phyloP scores from a whole-genome alignment of 2,329 filamentous ascomycete species.

The Sporothrix luriei region DNA sequence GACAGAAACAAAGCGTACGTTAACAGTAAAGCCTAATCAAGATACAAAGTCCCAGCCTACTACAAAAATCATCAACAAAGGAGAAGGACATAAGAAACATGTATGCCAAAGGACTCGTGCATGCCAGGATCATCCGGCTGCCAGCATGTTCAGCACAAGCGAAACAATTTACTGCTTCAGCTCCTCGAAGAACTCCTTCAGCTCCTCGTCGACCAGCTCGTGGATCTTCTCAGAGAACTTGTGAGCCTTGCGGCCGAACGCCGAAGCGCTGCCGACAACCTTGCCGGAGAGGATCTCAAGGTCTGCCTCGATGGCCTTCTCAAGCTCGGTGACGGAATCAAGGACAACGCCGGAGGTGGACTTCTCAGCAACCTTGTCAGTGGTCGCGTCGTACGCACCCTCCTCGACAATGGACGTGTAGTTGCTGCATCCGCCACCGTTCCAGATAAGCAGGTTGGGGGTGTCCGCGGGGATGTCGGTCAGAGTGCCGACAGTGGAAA shows the following conservation, averaged over 20 bases:
- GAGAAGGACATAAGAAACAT: constrained; percentile 30
- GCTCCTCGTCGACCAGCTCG: constrained; percentile 62
- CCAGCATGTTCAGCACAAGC: neutral
- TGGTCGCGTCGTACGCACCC: constrained; percentile 64
- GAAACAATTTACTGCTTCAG: constrained; percentile 44
- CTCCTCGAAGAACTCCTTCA: constrained; percentile 62
- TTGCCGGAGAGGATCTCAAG: constrained; percentile 63
- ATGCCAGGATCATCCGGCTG: neutral
- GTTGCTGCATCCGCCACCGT: constrained; percentile 93
- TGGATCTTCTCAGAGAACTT: constrained; percentile 66
- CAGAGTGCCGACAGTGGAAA: constrained; percentile 78
- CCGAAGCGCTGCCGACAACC: constrained; percentile 57
- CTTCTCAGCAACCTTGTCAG: constrained; percentile 42
- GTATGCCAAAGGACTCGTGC: constrained; percentile 9
- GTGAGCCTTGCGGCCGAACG: constrained; percentile 59
- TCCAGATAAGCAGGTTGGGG: constrained; percentile 96
- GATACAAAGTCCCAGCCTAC: constrained; percentile 24
- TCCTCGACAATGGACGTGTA: constrained; percentile 78
- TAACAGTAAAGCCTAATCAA: neutral
- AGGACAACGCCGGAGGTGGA: constrained; percentile 43
- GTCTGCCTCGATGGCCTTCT: constrained; percentile 62
- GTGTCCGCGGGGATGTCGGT: constrained; percentile 82
- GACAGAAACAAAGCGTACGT: neutral
- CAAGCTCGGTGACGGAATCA: constrained; percentile 59
- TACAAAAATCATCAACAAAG: constrained; percentile 28